Evolutionary conservation across 495 filamentous ascomycete species (phyloP), one percentile per base, ranked within the genome.

Genomic region (Monascus purpureus): DNA sequence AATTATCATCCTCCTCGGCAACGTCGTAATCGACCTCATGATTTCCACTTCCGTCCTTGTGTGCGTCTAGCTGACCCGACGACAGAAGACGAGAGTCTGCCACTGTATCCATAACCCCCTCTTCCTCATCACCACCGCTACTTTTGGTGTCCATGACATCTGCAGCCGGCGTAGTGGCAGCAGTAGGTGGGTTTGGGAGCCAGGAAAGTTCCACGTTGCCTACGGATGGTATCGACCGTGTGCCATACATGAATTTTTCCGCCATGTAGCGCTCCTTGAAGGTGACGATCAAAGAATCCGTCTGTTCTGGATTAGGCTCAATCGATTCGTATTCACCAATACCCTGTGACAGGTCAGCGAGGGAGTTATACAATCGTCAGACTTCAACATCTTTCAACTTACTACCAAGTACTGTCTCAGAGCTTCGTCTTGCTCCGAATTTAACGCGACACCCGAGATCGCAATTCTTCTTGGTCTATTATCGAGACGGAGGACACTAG

Each of bases 251-350:
- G 50, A 88, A 81, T 46, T 80, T 81, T 55, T 95, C 88, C 9
- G 87, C 90, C 5, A 80, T 78, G 43, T 78, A 86, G 25, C 90
- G 78, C 43, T 97, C 84, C 41, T 82, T 86, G 52, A 96, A 97
- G 2, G 70, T 70, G 33, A 96, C 70, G 50, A 81, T 39, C 50
- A 80, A 48, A 15, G 67, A 67, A 40, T 75, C 59, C 3, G 65
- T 40, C 15, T 66, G 57, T 2, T 68, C 52, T 0, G 77, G 68
- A 40, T 77, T 73, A 1, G 66, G 56, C 32, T 84, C 71, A 33
- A 95, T 77, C 25, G 71, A 72, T 33, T 84, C 75, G 43, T 81
- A 86, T 38, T 94, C 85, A 31, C 82, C 80, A 33, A 86, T 70
- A 40, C 77, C 78, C 87, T 93, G 38, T 25, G 2, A 24, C 30